A percentile compares a stretch with the other conserved stretches of the same genome.
These are phyloP conservation scores for Lineolata rhizophorae DNA, from an alignment of 495 filamentous ascomycete species.

Conservation along the genomic window DNA sequence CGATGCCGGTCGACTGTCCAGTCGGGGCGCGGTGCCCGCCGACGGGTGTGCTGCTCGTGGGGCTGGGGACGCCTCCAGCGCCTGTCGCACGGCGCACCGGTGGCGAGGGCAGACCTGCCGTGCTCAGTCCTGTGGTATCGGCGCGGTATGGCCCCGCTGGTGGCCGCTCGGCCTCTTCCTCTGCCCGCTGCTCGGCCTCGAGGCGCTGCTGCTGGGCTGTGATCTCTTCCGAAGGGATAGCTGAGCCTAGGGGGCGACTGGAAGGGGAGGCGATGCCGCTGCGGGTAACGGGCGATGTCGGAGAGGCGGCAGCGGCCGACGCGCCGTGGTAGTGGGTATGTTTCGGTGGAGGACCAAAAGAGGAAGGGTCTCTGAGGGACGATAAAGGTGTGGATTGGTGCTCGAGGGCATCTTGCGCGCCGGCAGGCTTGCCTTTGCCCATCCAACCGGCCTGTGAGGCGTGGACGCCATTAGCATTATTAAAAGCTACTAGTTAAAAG, in stretches of 20 bases:
- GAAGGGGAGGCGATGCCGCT: not conserved
- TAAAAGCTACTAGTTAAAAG: not conserved
- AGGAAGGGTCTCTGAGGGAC: constrained; percentile 56
- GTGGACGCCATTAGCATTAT: too few relatives aligned
- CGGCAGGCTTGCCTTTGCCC: constrained; percentile 23
- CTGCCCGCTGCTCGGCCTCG: constrained; percentile 13
- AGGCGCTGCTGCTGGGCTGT: constrained; percentile 7
- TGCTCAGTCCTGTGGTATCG: constrained; percentile 50
- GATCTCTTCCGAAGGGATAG: too few relatives aligned
- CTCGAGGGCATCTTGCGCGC: constrained; percentile 16
- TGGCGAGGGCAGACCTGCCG: constrained; percentile 46
- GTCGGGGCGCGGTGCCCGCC: too few relatives aligned
- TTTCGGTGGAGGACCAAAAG: constrained; percentile 76
- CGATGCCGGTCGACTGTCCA: constrained; percentile 6
- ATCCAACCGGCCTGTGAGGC: constrained; percentile 17
- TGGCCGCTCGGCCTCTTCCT: constrained; percentile 17
- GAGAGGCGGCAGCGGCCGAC: constrained; percentile 22
- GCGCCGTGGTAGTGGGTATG: constrained; percentile 31
- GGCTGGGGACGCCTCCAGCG: too few relatives aligned
- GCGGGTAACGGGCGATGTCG: constrained; percentile 24
- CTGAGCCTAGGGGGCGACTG: constrained; percentile 2
- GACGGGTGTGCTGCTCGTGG: too few relatives aligned
- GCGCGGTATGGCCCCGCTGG: constrained; percentile 46
- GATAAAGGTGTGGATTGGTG: constrained; percentile 49
- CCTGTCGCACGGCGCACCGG: constrained; percentile 30